These are phyloP conservation scores for Pythium phragmiticola DNA, from an alignment of 352 stramenopile genomes.

Conservation along the genomic window DNA sequence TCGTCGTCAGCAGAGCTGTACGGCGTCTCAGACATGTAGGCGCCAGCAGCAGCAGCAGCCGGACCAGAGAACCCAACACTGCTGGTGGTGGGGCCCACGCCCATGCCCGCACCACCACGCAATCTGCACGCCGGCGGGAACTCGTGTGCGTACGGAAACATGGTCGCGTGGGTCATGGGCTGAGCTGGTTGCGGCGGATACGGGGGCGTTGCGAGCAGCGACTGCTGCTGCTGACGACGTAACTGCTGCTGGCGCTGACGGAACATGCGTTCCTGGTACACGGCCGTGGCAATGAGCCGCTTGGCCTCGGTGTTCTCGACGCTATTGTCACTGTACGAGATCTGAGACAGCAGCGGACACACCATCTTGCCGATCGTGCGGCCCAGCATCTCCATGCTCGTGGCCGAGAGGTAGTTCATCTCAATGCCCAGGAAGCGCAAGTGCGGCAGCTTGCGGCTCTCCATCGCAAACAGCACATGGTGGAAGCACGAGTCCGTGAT, in stretches of 20 bases:
- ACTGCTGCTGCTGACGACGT: slow-evolving; percentile 23
- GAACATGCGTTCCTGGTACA: slow-evolving; percentile 78
- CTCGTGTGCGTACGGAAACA: slow-evolving; percentile 21
- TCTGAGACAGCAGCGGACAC: slow-evolving; percentile 76
- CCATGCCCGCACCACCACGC: neutral
- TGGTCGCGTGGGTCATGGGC: slow-evolving; percentile 5
- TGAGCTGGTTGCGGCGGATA: neutral
- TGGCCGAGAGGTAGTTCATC: slow-evolving; percentile 81
- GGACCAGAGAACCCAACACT: neutral
- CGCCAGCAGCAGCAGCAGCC: neutral
- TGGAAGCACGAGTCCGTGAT: slow-evolving; percentile 85
- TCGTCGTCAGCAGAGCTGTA: slow-evolving; percentile 28
- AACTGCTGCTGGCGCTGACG: slow-evolving; percentile 57
- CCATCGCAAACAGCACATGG: slow-evolving; percentile 79
- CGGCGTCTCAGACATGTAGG: slow-evolving; percentile 15
- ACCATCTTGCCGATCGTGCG: slow-evolving; percentile 81
- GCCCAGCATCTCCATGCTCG: slow-evolving; percentile 86
- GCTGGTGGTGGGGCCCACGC: neutral
- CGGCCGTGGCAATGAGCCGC: slow-evolving; percentile 65
- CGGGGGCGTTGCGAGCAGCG: neutral
- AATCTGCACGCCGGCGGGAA: slow-evolving; percentile 12
- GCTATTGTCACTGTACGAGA: slow-evolving; percentile 87
- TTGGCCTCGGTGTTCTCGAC: slow-evolving; percentile 75
- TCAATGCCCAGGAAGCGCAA: slow-evolving; percentile 81
- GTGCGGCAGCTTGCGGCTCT: slow-evolving; percentile 57